Base-by-base conservation (phyloP, 257 asterid genomes). In the Verbascum thapsus region DNA sequence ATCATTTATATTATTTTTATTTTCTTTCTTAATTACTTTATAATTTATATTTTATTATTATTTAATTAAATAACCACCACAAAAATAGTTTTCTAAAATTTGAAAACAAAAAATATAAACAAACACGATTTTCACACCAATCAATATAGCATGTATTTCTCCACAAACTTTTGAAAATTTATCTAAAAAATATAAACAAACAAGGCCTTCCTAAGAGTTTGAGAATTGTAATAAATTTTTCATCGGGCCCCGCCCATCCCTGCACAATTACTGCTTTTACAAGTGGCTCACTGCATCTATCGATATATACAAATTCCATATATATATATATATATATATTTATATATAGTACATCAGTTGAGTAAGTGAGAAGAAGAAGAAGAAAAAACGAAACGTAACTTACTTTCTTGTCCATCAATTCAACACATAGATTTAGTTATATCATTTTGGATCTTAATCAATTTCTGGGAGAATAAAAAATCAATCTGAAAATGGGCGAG, bases 401-500 rank as follows among this genome's bases (percentile, higher is more conserved):
- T 38, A 49, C 34, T 43, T 63, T 10, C n/a, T 19, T 2, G 13
- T 20, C 5, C 22, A 48, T 38, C 18, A 23, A 45, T 42, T 53
- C 9, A 42, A 40, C 40, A 37, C 30, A 51, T 47, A 22, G 32
- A 26, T 26, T 26, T 1, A 47, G n/a, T n/a, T n/a, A 64, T 18
- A 41, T 66, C 43, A 26, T 16, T 17, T 43, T 40, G n/a, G n/a
- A 62, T 38, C 52, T 10, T 5, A 15, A 45, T 49, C 1, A 3
- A 15, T 42, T 49, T 23, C 50, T 42, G 5, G 58, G 10, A 20
- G 19, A 49, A 13, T 10, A n/a, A 35, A 34, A 8, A 49, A 37
- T 63, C 75, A 44, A 43, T n/a, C n/a, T n/a, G n/a, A 59, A 56
- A 55, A 82, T 83, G 90, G 74, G 73, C 0, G 85, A 66, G 67